Evolutionary conservation across 1,284 basidiomycete genomes (phyloP), one percentile per base, ranked within the genome.

Genomic region (Volvariella surrecta): DNA sequence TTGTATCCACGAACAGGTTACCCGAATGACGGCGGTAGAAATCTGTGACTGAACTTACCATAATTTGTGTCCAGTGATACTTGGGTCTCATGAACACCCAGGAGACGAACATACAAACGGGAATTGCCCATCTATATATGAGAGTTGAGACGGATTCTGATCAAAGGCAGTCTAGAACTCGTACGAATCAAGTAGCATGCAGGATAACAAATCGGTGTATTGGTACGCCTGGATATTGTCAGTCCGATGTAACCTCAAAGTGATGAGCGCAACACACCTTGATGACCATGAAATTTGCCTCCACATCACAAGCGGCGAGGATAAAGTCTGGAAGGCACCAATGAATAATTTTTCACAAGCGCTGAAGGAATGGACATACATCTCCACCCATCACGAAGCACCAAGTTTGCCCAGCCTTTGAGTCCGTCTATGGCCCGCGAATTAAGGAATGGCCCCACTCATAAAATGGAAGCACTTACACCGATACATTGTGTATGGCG

Each of bases 161-260:
- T 2, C 11, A 6, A 37, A 15, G 37, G 17, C 10, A 28, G 11
- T 35, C 6, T 17, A 32, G 16, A 35, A 30, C n/a, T 68, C 76
- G 50, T 57, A 86, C 74, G 88, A 82, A 56, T 90, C 85, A 42
- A 92, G 78, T 11, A 92, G 72, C 84, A 89, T 88, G 61, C 85
- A 89, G 0, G 88, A 90, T 31, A 92, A 65, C 1, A 92, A 64
- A 48, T 87, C 86, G 32, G 89, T 92, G 66, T 88, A 91, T 61
- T 86, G 73, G 58, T 88, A 92, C 8, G 89, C 88, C 74, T 80
- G 40, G 37, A 40, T 17, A 22, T 39, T 21, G 15, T 32, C 19
- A 42, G 43, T 2, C 24, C 40, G 47, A n/a, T n/a, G 21, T 34
- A 39, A 13, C n/a, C 32, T n/a, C 3, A 37, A 15, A 39, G 24